phyloP scores from a whole-genome alignment of 441 rosid genomes.

The Metrosideros polymorpha region DNA sequence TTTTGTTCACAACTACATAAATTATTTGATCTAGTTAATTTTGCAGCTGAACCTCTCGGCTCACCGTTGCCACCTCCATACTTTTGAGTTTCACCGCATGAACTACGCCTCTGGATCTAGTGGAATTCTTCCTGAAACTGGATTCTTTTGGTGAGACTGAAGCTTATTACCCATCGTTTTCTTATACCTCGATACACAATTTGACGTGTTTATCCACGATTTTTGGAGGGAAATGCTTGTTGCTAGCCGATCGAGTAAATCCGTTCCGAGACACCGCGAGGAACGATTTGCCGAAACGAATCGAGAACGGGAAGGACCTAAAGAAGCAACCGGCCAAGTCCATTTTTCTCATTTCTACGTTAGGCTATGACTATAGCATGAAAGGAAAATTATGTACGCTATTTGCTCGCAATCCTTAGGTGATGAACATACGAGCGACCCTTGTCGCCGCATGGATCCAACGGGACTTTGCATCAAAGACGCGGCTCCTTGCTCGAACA shows the following conservation, averaged over 20 bases:
- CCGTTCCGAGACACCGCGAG: background rate
- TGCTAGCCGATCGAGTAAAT: background rate
- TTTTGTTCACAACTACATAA: background rate
- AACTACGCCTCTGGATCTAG: background rate
- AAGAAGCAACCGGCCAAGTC: background rate
- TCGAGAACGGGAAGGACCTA: background rate
- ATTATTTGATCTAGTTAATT: background rate
- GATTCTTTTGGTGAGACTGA: background rate
- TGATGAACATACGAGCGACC: background rate
- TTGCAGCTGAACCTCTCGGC: background rate
- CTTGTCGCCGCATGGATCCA: background rate
- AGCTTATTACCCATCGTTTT: background rate
- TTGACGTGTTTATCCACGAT: background rate
- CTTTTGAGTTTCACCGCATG: background rate
- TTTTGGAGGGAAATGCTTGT: background rate
- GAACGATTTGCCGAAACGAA: background rate
- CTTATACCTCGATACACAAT: background rate
- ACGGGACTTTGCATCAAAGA: background rate
- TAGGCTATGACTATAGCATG: background rate
- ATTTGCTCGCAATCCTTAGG: background rate
- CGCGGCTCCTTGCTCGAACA: background rate
- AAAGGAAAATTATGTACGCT: background rate
- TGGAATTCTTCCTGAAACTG: background rate
- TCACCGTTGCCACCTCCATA: background rate
- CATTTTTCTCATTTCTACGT: background rate